A percentile compares a stretch with the other conserved stretches of the same genome.
These are phyloP conservation scores for Neurospora sp. DNA, from an alignment of 495 filamentous ascomycete species.

Conservation along the genomic window DNA sequence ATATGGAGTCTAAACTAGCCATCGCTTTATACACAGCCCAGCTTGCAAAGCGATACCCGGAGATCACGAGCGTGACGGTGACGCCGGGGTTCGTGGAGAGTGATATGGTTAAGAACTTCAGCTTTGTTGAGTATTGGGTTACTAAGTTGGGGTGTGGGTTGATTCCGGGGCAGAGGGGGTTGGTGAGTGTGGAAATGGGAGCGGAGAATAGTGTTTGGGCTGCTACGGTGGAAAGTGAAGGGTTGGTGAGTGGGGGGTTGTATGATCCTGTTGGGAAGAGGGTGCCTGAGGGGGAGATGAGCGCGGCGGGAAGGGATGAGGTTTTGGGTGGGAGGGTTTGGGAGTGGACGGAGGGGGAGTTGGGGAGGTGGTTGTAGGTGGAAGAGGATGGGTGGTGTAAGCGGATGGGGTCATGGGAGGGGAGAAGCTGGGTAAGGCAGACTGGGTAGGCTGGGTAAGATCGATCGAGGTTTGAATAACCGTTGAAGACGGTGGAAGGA, in stretches of 20 bases:
- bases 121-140: background rate
- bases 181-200: background rate
- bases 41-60: background rate
- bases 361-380: background rate
- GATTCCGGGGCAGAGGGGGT: background rate
- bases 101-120: background rate
- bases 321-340: background rate
- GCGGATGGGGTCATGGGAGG: no score
- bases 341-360: background rate
- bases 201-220: background rate
- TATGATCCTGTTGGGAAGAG: background rate
- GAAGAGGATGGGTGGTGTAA: no score
- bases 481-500: no score
- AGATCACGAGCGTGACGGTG: background rate
- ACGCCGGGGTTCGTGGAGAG: background rate
- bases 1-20: background rate
- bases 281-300: background rate
- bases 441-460: no score
- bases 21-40: accelerated
- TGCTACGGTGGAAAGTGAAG: background rate
- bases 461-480: no score
- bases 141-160: background rate
- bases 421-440: no score
- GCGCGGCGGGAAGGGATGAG: background rate
- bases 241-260: background rate